A percentile compares a stretch with the other conserved stretches of the same genome.
Evolutionary conservation across 2,329 filamentous ascomycete species (phyloP).

Genomic region (Sclerotinia glacialis): DNA sequence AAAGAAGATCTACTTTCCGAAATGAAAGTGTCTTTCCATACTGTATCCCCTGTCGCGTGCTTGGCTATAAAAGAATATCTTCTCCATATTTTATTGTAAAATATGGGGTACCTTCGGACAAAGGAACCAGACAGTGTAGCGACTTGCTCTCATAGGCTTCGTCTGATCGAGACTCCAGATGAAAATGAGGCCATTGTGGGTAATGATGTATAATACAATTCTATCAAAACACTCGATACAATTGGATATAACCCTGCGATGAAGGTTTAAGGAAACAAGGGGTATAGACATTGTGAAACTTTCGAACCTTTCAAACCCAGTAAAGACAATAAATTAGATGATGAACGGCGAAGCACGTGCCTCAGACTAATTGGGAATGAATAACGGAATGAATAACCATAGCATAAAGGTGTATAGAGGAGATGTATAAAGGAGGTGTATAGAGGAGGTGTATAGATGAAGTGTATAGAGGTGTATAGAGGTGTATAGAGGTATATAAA

Average conservation of each 20-base stretch:
- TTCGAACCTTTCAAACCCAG: not conserved
- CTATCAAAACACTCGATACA: not conserved
- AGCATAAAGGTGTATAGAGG: too few relatives aligned
- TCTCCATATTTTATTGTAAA: constrained; percentile 14
- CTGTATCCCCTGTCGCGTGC: not conserved
- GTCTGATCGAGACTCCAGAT: not conserved
- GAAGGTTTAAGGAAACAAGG: not conserved
- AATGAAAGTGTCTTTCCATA: constrained; percentile 21
- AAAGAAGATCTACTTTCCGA: constrained; percentile 13
- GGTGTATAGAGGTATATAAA: not conserved
- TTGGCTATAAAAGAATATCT: not conserved
- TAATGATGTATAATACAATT: not conserved
- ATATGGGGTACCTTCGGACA: constrained; percentile 6
- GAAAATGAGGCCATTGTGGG: constrained; percentile 3
- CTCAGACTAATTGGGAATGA: not conserved
- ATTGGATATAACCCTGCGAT: not conserved
- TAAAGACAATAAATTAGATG: not conserved
- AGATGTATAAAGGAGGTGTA: not conserved
- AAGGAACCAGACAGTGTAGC: not conserved
- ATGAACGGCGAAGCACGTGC: not conserved
- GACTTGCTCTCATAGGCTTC: constrained; percentile 6
- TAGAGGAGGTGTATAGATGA: too few relatives aligned
- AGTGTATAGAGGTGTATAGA: not conserved
- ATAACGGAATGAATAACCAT: too few relatives aligned
- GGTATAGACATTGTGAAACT: not conserved